These are phyloP conservation scores for Schwanniomyces yamadae DNA, from an alignment of 805 yeast species.

Conservation along the genomic window DNA sequence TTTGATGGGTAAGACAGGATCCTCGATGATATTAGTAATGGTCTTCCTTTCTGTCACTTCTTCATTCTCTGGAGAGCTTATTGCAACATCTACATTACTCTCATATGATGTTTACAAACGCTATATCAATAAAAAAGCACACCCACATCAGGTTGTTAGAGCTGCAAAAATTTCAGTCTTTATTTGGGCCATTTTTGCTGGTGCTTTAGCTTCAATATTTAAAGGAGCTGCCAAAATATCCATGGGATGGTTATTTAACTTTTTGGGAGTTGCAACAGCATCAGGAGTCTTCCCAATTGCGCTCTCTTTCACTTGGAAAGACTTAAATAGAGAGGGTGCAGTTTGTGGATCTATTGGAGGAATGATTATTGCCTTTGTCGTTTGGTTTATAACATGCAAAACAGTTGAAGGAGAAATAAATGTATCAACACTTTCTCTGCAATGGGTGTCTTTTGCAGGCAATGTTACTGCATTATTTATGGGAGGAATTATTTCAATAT, in stretches of 20 bases:
- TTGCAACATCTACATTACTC: constrained; percentile 37
- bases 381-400: constrained; percentile 39
- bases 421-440: constrained; percentile 30
- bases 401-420: constrained; percentile 33
- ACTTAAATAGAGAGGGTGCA: constrained; percentile 35
- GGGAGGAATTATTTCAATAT: constrained; percentile 34
- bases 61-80: constrained; percentile 40
- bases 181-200: constrained; percentile 14
- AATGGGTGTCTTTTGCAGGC: constrained; percentile 44
- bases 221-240: constrained; percentile 24
- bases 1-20: constrained; percentile 24
- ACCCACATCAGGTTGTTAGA: constrained; percentile 20
- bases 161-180: constrained; percentile 22
- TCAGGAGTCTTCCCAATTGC: constrained; percentile 25
- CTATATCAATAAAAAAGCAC: constrained; percentile 19
- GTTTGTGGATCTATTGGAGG: constrained; percentile 39
- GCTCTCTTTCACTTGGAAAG: constrained; percentile 26
- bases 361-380: constrained; percentile 32
- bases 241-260: constrained; percentile 40
- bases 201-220: constrained; percentile 21
- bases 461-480: constrained; percentile 35
- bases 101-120: constrained; percentile 27
- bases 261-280: constrained; percentile 27
- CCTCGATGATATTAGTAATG: constrained; percentile 29
- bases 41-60: constrained; percentile 41